A percentile compares a stretch with the other conserved stretches of the same genome.
These are phyloP conservation scores for Astragalus membranaceus DNA, from an alignment of 306 rosid species.

Conservation along the genomic window DNA sequence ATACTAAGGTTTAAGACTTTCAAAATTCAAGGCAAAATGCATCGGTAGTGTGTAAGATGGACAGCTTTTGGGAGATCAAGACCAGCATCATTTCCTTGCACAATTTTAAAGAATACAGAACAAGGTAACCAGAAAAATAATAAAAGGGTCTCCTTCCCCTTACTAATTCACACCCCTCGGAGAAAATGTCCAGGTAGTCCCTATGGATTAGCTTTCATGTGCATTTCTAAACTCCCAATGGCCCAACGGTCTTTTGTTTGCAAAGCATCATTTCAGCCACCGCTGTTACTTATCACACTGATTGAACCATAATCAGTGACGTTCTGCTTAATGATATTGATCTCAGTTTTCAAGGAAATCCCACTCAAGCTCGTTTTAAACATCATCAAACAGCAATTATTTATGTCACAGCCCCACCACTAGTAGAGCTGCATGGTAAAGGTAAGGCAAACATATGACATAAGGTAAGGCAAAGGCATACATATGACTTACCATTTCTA, in stretches of 20 bases:
- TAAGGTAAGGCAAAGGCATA: neutral
- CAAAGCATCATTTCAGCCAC: constrained; percentile 18
- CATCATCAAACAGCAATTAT: neutral
- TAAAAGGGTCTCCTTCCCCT: no score
- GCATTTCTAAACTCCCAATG: neutral
- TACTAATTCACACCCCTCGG: neutral
- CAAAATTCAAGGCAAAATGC: no score
- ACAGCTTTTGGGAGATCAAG: neutral
- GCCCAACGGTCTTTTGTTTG: neutral
- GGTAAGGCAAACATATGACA: neutral
- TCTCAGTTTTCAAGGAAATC: neutral
- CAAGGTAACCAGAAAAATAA: neutral
- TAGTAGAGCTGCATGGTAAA: neutral
- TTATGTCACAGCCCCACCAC: constrained; percentile 1
- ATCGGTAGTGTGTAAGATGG: neutral
- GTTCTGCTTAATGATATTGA: neutral
- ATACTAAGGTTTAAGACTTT: no score
- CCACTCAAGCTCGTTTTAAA: neutral
- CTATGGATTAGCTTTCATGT: neutral
- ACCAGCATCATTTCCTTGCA: neutral
- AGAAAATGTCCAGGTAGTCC: neutral
- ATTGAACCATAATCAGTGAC: neutral
- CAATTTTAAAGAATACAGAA: neutral
- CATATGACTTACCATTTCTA: neutral
- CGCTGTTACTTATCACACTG: constrained; percentile 4